Base-by-base conservation (phyloP, 225 moss, liverwort and hornwort genomes). In the Polytrichum commune region DNA sequence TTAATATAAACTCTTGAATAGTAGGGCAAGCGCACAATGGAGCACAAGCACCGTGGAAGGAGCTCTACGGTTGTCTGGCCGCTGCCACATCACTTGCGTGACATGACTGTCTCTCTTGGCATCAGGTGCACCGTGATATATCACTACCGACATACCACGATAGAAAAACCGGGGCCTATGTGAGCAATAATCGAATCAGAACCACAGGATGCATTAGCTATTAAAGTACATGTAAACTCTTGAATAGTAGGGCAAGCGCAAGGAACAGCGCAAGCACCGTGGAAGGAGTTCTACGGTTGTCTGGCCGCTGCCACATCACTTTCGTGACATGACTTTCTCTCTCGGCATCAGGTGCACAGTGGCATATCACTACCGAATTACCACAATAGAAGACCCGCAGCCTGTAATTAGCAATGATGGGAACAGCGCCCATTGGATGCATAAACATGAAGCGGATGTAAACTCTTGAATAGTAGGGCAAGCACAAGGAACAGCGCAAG, bases 211-310 rank as follows among this genome's bases (percentile, higher is more conserved):
- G 1, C 7, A 33, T 33, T 1, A 5, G 9, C 35, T 8, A 8
- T 8, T 26, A 0, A 57, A 7, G 57, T 22, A 7, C 0, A 57
- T 57, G 57, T 58, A 58, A 58, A 58, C 57, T 58, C 57, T 58
- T 6, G 55, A 66, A 79, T 80, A 86, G 86, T 86, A 86, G 82
- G 67, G 82, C 86, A 79, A 75, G 82, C 73, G 61, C 86, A 77
- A 6, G 24, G 32, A 67, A 0, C 0, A 22, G 77, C 79, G 66
- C 82, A 69, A 83, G 75, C 82, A 77, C 82, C 80, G 82, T 80
- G 86, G 85, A 86, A 80, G 67, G 77, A 86, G 82, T 75, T 82
- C 70, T 83, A 80, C 82, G 80, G 86, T 83, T 83, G 82, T 86
- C 86, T 80, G 80, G 86, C 86, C 80, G 79, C 77, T 86, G 66